Conservation (phyloP, 2,329 filamentous ascomycete species). For the Cladobotryum protrusum region DNA sequence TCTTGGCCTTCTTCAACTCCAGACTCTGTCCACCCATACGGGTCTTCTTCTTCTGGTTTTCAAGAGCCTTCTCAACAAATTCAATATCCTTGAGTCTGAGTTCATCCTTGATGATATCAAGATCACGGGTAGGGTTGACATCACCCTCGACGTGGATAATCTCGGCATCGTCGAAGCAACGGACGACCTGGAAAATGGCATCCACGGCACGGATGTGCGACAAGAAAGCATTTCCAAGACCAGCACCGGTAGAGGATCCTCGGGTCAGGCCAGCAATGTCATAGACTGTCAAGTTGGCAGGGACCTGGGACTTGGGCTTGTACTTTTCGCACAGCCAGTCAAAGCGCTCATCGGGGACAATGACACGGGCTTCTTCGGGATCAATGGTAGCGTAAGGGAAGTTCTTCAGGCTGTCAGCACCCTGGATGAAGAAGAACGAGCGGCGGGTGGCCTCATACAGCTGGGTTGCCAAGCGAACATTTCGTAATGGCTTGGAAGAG, state of each 20-base stretch:
- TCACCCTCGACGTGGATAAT: slow-evolving; percentile 99
- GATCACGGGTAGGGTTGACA: slow-evolving; percentile 87
- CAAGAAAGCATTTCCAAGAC: slow-evolving; percentile 95
- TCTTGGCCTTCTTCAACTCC: slow-evolving; percentile 95
- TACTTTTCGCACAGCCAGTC: slow-evolving; percentile 96
- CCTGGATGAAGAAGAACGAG: slow-evolving; percentile 29
- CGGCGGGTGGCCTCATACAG: slow-evolving; percentile 53
- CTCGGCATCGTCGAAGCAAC: slow-evolving; percentile 97
- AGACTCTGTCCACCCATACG: slow-evolving; percentile 88
- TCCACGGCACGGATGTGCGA: slow-evolving; percentile 98
- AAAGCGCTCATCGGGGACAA: slow-evolving; percentile 92
- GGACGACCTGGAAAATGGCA: slow-evolving; percentile 94
- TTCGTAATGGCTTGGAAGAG: slow-evolving; percentile 99
- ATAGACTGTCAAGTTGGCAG: slow-evolving; percentile 95
- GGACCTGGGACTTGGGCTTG: slow-evolving; percentile 95
- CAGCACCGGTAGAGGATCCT: slow-evolving; percentile 93
- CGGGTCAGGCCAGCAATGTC: slow-evolving; percentile 96
- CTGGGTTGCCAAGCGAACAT: slow-evolving; percentile 93
- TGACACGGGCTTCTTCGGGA: slow-evolving; percentile 93
- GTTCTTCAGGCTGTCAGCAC: slow-evolving; percentile 57
- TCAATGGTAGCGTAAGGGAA: slow-evolving; percentile 99
- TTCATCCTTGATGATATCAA: slow-evolving; percentile 96
- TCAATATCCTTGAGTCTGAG: slow-evolving; percentile 97
- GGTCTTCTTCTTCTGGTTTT: slow-evolving; percentile 90
- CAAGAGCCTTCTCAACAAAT: slow-evolving; percentile 92